Evolutionary conservation across 257 asterid genomes (phyloP).

Genomic region (Solanum rostratum): DNA sequence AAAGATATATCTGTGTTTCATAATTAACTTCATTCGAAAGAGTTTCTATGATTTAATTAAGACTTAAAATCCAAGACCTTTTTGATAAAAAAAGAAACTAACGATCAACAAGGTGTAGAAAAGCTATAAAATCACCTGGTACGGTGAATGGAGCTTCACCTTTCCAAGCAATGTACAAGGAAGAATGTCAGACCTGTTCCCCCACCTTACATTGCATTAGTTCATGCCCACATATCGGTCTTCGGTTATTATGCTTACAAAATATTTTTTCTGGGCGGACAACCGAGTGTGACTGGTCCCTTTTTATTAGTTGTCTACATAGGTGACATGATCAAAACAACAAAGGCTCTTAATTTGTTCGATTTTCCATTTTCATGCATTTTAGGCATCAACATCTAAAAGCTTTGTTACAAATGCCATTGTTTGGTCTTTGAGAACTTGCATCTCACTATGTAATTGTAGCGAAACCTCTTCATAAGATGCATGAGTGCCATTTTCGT

Average conservation of each 20-base stretch:
- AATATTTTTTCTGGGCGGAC: background rate
- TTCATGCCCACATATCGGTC: background rate
- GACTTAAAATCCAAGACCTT: background rate
- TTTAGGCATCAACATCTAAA: background rate
- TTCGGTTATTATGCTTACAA: background rate
- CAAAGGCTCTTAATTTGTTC: background rate
- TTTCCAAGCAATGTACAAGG: background rate
- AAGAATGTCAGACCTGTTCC: background rate
- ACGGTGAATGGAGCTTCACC: background rate
- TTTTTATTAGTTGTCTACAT: background rate
- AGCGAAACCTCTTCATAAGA: background rate
- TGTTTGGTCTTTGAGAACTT: background rate
- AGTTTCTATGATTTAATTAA: background rate
- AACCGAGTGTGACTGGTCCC: background rate
- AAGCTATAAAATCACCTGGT: background rate
- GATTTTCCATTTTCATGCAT: background rate
- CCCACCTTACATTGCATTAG: background rate
- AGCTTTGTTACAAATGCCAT: background rate
- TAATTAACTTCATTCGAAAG: background rate
- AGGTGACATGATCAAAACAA: background rate
- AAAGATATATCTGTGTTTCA: background rate
- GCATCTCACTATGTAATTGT: background rate
- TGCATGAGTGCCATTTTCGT: background rate
- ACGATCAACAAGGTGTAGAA: background rate
- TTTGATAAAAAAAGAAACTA: background rate